A percentile compares a stretch with the other conserved stretches of the same genome.
Conservation (phyloP, 352 stramenopile species). For the Pythium folliculosum region DNA sequence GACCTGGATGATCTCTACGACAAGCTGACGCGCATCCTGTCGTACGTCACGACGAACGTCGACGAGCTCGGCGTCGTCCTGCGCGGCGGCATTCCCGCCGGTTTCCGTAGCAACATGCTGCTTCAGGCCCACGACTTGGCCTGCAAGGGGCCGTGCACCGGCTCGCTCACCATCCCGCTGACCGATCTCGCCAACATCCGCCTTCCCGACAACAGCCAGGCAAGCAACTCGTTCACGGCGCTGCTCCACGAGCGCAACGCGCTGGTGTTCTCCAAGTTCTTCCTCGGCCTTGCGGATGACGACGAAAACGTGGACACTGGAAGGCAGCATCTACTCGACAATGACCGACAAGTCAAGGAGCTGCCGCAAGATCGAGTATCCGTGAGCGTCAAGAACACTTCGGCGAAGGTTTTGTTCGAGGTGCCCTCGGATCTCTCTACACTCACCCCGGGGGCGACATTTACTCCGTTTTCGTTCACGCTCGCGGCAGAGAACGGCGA, state of each 20-base stretch:
- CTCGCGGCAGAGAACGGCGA: conserved; percentile 49
- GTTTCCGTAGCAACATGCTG: conserved; percentile 51
- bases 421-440: conserved; percentile 43
- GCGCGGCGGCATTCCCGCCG: conserved; percentile 53
- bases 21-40: conserved; percentile 50
- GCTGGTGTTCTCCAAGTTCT: conserved; percentile 61
- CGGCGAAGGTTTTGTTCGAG: conserved; percentile 66
- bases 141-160: conserved; percentile 65
- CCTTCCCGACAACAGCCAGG: background rate
- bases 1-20: conserved; percentile 60
- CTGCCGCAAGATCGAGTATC: conserved; percentile 50
- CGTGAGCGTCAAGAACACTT: conserved; percentile 63
- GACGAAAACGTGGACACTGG: conserved; percentile 7
- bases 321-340: background rate
- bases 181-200: conserved; percentile 40
- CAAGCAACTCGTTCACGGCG: conserved; percentile 22
- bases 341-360: background rate
- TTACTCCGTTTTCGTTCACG: conserved; percentile 55
- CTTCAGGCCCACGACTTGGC: conserved; percentile 59
- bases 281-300: conserved; percentile 25
- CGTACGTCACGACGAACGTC: conserved; percentile 58
- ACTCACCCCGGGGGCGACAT: conserved; percentile 40
- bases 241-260: conserved; percentile 62
- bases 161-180: conserved; percentile 57
- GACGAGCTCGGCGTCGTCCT: conserved; percentile 67